These are phyloP conservation scores for Syzygium aromaticum DNA, from an alignment of 345 rosid species.

Conservation along the genomic window DNA sequence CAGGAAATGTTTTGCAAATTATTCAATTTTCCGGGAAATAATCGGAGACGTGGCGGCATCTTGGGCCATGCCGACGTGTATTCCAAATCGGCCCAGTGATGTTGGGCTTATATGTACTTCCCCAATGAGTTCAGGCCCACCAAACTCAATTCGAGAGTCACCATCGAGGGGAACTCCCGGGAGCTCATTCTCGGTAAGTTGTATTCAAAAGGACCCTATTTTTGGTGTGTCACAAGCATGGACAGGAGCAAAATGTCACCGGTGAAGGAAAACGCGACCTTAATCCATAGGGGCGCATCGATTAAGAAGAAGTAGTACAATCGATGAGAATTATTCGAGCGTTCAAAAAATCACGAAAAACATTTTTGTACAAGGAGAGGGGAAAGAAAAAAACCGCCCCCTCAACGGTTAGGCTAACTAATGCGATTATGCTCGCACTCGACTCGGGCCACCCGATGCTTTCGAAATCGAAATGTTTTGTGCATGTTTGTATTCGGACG, in stretches of 20 bases:
- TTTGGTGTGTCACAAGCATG: neutral
- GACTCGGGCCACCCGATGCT: neutral
- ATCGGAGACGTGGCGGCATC: too few species aligned
- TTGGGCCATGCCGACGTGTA: fast-evolving
- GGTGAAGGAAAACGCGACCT: neutral
- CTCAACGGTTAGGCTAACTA: neutral
- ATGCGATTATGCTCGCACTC: neutral
- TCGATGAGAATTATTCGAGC: neutral
- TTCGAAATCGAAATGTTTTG: neutral
- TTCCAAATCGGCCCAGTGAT: neutral
- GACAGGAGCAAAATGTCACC: fast-evolving
- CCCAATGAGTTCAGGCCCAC: neutral
- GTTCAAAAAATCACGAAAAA: fast-evolving
- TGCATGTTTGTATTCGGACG: neutral
- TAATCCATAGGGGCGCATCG: neutral
- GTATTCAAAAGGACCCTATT: neutral
- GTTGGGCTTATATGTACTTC: neutral
- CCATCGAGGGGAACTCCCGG: neutral
- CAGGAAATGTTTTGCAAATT: fast-evolving
- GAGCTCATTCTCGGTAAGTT: neutral
- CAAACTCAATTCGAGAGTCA: neutral
- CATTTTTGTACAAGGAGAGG: fast-evolving
- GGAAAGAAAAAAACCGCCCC: neutral
- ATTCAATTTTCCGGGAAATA: neutral
- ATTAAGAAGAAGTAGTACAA: neutral